Evolutionary conservation across 2,329 filamentous ascomycete species (phyloP).

Genomic region (Diaporthe vaccinii): DNA sequence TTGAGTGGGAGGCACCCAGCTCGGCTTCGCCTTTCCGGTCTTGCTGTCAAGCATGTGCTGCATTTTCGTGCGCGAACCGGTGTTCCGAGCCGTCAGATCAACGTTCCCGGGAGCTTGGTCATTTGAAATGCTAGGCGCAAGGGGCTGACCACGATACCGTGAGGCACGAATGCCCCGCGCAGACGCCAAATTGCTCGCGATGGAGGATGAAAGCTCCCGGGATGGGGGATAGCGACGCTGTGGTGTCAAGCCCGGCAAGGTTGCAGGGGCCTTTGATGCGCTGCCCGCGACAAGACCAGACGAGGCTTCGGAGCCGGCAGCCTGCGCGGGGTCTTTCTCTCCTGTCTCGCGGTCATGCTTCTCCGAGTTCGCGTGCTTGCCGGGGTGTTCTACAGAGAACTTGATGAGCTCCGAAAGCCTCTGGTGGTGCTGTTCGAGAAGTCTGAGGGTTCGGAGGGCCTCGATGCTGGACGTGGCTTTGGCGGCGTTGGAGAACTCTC

Average conservation of each 20-base stretch:
- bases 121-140: slow-evolving; percentile 79
- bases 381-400: slow-evolving; percentile 70
- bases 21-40: slow-evolving; percentile 67
- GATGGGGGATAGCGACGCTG: slow-evolving; percentile 68
- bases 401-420: slow-evolving; percentile 86
- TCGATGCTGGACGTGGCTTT: slow-evolving; percentile 76
- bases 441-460: slow-evolving; percentile 84
- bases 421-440: slow-evolving; percentile 90
- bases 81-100: slow-evolving; percentile 67
- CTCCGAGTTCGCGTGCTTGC: slow-evolving; percentile 53
- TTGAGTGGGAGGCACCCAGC: slow-evolving; percentile 63
- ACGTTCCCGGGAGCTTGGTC: slow-evolving; percentile 81
- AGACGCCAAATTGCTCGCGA: slow-evolving; percentile 89
- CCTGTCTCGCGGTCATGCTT: slow-evolving; percentile 51
- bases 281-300: slow-evolving; percentile 43
- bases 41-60: slow-evolving; percentile 66
- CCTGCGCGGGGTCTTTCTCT: slow-evolving; percentile 50
- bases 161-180: slow-evolving; percentile 80
- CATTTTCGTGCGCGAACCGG: slow-evolving; percentile 66
- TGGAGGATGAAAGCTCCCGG: slow-evolving; percentile 83
- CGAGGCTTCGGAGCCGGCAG: slow-evolving; percentile 39
- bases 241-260: slow-evolving; percentile 54
- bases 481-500: slow-evolving; percentile 89
- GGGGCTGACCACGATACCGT: slow-evolving; percentile 74
- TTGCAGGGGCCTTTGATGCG: slow-evolving; percentile 45